Evolutionary conservation across 371 early-diverging fungal species (phyloP).

Genomic region (Blastocladiella emersonii): DNA sequence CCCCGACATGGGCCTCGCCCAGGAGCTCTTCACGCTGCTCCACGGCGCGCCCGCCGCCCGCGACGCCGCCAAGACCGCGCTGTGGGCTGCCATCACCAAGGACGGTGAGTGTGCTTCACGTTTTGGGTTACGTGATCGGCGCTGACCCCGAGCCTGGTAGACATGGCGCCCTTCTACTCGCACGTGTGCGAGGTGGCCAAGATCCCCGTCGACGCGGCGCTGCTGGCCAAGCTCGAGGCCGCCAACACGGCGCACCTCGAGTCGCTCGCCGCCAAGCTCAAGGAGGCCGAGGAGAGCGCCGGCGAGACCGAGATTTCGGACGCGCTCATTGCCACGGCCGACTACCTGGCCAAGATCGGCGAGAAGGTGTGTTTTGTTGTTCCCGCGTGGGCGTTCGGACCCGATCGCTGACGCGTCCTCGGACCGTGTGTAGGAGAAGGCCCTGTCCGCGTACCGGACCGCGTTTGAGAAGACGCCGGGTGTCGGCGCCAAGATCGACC

Average conservation of each 20-base stretch:
- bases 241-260: conserved; percentile 61
- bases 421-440: conserved; percentile 48
- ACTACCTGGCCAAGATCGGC: conserved; percentile 82
- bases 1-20: conserved; percentile 61
- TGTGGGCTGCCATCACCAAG: conserved; percentile 49
- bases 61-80: conserved; percentile 42
- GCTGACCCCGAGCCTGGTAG: too few species aligned
- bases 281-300: conserved; percentile 76
- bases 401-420: neutral
- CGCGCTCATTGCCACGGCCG: conserved; percentile 78
- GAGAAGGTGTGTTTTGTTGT: conserved; percentile 54
- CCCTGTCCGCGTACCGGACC: conserved; percentile 62
- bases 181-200: conserved; percentile 8
- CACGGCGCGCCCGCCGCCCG: conserved; percentile 44
- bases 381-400: too few species aligned
- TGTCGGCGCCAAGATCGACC: conserved; percentile 81
- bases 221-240: conserved; percentile 36
- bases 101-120: conserved; percentile 38
- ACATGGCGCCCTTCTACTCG: conserved; percentile 46
- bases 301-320: conserved; percentile 92
- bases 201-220: conserved; percentile 27
- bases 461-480: conserved; percentile 77
- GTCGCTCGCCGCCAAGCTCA: conserved; percentile 62
- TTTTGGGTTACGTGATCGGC: too few species aligned
- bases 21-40: conserved; percentile 50